Base-by-base conservation (phyloP, 176 grass and related monocot species). In the Canna indica region DNA sequence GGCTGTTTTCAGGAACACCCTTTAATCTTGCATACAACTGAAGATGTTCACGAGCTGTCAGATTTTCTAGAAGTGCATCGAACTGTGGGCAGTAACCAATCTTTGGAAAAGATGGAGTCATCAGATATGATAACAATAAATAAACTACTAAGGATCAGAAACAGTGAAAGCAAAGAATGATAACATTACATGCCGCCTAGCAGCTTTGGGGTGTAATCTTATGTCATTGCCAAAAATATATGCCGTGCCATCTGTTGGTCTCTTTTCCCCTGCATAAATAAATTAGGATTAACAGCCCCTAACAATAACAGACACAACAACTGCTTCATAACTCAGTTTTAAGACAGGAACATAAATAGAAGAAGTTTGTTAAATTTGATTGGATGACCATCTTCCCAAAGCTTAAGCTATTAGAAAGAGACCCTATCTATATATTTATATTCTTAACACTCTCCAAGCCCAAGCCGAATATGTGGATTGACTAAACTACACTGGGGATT, bases 81-180 rank as follows among this genome's bases (percentile, higher is more conserved):
- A 84, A 84, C 31, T 84, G 82, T 62, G 82, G 82, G 64, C 82
- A 84, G 69, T 84, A 84, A 52, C 82, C 82, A 64, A 84, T 84
- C 82, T 84, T 28, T 30, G 58, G 76, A 28, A 79, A 74, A 57
- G 38, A 41, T 38, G 7, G 35, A 18, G 20, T 72, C 68, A 72
- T 18, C 20, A 64, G 67, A 61, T 59, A 5, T 27, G 41, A 69
- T 42, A 29, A 9, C 22, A 36, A 45, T 36, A 48, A 60, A 70
- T 31, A 70, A 81, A 33, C 75, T n/a, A 61, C 44, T 14, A 45
- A 70, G 28, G 59, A 41, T 45, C 29, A 22, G 26, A 36, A 72
- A 73, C 30, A 65, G 20, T 50, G 13, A 73, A 48, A 78, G 32
- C 41, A 13, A 59, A 42, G 36, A 71, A 53, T 57, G 56, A 65